phyloP scores from a whole-genome alignment of 208 protist species.

The Strigomonas culicis region DNA sequence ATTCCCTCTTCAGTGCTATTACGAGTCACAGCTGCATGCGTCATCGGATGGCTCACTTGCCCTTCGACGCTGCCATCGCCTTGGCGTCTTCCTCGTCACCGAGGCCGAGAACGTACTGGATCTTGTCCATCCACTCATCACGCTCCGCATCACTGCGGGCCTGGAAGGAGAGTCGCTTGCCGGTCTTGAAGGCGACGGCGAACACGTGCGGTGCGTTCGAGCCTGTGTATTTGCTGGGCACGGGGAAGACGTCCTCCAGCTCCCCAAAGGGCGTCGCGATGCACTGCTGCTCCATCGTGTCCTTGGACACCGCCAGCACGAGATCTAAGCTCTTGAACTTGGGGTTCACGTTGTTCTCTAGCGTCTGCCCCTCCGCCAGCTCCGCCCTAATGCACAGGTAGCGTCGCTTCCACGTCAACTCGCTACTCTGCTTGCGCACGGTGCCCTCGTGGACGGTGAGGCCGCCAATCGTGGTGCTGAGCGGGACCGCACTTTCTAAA shows the following conservation, averaged over 20 bases:
- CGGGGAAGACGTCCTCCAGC: conserved; percentile 72
- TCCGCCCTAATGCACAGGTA: conserved; percentile 74
- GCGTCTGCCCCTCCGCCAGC: conserved; percentile 48
- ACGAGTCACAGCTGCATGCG: too few relatives aligned
- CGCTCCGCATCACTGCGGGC: conserved; percentile 56
- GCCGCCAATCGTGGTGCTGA: conserved; percentile 43
- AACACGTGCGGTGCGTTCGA: conserved; percentile 69
- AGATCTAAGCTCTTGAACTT: conserved; percentile 68
- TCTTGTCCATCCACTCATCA: conserved; percentile 77
- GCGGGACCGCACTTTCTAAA: conserved; percentile 58
- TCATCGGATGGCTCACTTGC: too few relatives aligned
- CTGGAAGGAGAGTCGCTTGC: conserved; percentile 71
- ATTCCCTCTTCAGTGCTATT: too few relatives aligned
- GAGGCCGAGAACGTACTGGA: conserved; percentile 76
- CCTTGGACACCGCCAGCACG: conserved; percentile 67
- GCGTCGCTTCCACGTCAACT: conserved; percentile 70
- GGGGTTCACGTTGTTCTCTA: conserved; percentile 35
- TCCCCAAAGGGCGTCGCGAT: conserved; percentile 71
- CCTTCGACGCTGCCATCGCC: background rate
- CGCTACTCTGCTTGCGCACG: conserved; percentile 71
- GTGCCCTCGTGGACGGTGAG: conserved; percentile 59
- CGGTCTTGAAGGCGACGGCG: conserved; percentile 73
- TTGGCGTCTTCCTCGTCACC: conserved; percentile 41
- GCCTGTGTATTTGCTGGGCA: conserved; percentile 73
- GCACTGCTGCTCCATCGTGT: conserved; percentile 77